Evolutionary conservation across 495 filamentous ascomycete genomes (phyloP), one percentile per base, ranked within the genome.

Genomic region (Pyrenula aspistea): DNA sequence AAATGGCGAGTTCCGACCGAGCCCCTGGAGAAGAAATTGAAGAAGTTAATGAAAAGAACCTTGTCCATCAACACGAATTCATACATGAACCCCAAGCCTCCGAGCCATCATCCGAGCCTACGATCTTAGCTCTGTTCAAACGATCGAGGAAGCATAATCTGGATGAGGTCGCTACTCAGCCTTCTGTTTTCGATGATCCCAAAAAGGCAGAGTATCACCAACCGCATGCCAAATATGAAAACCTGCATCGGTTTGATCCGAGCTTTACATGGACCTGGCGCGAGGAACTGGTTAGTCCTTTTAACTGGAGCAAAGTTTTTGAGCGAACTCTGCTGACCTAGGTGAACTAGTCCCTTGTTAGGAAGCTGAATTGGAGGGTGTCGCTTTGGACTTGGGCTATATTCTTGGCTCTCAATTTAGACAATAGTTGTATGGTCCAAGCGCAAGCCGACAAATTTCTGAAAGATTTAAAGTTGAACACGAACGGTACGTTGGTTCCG

Each of bases 391-490:
- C 51, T 57, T 84, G 80, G 58, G 67, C 86, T 23, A 87, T 86
- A 77, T 84, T 84, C 67, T 84, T 86, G 53, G 81, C 81, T 2
- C 72, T 87, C 25, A 80, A 87, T 55, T 66, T 86, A 2, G 84
- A 88, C 60, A 73, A 83, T 20, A 76, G 79, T n/a, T 87, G 86
- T 61, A 75, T 85, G 51, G 58, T 63, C 12, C 76, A 83, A 59
- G 81, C 82, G 10, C 61, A 84, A 3, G 75, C 78, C 1, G 82
- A 85, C 63, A 78, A 83, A 65, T 69, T 85, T 60, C 71, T 84
- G 11, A 63, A 65, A 48, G 63, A 69, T 50, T 56, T 68, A 12
- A 63, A 71, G 1, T 55, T 83, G 15, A 72, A 66, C 48, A 82
- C 77, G 12, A 78, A 83, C 57, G 81, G 76, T 73, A 48, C 20